Conservation (phyloP, 495 filamentous ascomycete species). For the Hyphodiscus hymeniophilus region DNA sequence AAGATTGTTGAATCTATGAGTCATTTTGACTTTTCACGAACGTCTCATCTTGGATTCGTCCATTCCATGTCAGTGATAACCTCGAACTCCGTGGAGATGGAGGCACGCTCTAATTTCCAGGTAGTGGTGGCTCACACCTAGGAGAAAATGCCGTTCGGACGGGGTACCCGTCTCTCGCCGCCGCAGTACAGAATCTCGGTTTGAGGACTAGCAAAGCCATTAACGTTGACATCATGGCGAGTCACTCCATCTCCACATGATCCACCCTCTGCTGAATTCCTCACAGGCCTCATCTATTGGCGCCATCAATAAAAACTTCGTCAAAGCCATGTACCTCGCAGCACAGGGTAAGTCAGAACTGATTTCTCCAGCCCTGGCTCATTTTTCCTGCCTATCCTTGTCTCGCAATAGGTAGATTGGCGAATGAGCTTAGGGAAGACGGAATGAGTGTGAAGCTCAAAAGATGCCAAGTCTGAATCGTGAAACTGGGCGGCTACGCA, state of each 20-base stretch:
- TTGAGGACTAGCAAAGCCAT: constrained; percentile 36
- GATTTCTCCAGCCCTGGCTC: neutral
- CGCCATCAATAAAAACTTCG: constrained; percentile 55
- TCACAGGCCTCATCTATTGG: constrained; percentile 73
- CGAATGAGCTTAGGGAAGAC: neutral
- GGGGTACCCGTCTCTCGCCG: constrained; percentile 55
- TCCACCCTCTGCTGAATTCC: neutral
- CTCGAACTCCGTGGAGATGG: neutral
- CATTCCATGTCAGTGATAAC: constrained; percentile 54
- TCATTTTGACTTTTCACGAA: constrained; percentile 69
- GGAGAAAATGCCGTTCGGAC: too few species aligned
- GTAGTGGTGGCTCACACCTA: constrained; percentile 49
- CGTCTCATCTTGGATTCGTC: constrained; percentile 63
- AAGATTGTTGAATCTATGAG: constrained; percentile 49
- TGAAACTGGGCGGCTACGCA: neutral
- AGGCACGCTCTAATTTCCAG: constrained; percentile 4
- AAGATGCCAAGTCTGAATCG: too few species aligned
- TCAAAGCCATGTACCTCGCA: constrained; percentile 66
- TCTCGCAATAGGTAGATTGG: too few species aligned
- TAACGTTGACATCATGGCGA: constrained; percentile 49
- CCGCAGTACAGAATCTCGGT: constrained; percentile 45
- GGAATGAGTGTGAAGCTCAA: neutral
- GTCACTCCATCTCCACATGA: constrained; percentile 4
- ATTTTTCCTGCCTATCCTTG: too few species aligned
- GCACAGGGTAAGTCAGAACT: constrained; percentile 49